These are phyloP conservation scores for Ceratobasidium sp. DNA, from an alignment of 1,284 basidiomycete species.

Conservation along the genomic window DNA sequence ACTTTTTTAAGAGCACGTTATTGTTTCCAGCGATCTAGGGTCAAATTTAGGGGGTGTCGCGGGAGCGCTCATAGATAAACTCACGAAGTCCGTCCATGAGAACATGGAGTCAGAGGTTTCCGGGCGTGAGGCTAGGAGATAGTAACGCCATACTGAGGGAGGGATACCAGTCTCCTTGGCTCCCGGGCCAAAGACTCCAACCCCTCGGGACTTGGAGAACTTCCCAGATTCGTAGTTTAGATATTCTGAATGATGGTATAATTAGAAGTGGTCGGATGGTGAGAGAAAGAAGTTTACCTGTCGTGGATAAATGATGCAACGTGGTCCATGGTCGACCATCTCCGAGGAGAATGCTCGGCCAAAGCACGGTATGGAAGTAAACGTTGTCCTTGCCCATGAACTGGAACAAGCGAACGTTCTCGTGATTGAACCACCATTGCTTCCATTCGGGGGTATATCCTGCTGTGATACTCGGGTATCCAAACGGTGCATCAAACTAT, in stretches of 20 bases:
- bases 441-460: conserved; percentile 95
- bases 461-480: conserved; percentile 97
- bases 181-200: conserved; percentile 96
- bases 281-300: conserved; percentile 61
- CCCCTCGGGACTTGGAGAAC: conserved; percentile 96
- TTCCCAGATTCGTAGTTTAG: conserved; percentile 99
- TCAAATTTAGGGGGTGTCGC: conserved; percentile 1
- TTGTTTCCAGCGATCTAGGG: conserved; percentile 89
- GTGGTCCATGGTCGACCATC: conserved; percentile 94
- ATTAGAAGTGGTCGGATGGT: conserved; percentile 23
- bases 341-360: conserved; percentile 88
- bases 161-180: conserved; percentile 94
- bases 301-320: conserved; percentile 93
- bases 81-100: conserved; percentile 93
- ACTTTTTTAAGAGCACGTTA: conserved; percentile 94
- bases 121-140: conserved; percentile 90
- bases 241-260: conserved; percentile 71
- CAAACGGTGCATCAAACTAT: conserved; percentile 97
- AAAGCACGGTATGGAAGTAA: conserved; percentile 98
- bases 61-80: conserved; percentile 49
- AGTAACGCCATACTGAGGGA: conserved; percentile 96
- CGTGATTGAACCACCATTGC: conserved; percentile 96
- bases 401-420: conserved; percentile 92
- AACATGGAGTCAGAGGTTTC: conserved; percentile 96
- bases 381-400: conserved; percentile 99